phyloP scores from a whole-genome alignment of 139 green algal genomes.

The Yamagishiella unicocca region DNA sequence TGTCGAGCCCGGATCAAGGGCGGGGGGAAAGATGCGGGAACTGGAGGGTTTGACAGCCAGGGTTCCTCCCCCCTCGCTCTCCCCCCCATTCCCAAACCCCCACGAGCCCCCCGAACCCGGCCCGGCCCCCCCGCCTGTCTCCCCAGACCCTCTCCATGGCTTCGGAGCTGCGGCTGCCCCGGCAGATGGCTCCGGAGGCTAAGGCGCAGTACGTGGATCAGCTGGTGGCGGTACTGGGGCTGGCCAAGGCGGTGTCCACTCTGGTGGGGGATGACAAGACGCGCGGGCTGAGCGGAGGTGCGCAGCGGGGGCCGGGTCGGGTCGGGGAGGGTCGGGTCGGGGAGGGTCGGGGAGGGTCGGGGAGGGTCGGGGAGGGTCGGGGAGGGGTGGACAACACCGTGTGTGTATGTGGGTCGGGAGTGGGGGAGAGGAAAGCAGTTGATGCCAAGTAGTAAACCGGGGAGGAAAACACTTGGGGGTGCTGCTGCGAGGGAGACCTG shows the following conservation, averaged over 20 bases:
- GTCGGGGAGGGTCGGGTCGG: too few relatives aligned
- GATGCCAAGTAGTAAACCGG: neutral
- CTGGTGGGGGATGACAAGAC: slow-evolving; percentile 83
- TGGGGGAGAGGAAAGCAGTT: neutral
- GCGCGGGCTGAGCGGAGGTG: slow-evolving; percentile 69
- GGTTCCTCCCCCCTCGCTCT: neutral
- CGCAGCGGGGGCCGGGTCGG: too few relatives aligned
- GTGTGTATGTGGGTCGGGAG: neutral
- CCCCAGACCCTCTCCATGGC: slow-evolving; percentile 85
- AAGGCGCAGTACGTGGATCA: slow-evolving; percentile 69
- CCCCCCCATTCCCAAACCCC: neutral
- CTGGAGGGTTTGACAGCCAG: too few relatives aligned
- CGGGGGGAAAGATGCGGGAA: too few relatives aligned
- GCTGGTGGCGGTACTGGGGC: slow-evolving; percentile 80
- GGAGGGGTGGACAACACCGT: neutral
- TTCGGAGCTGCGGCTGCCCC: slow-evolving; percentile 76
- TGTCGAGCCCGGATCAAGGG: too few relatives aligned
- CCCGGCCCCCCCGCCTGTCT: neutral
- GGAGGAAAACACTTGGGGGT: too few relatives aligned
- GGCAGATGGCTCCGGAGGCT: slow-evolving; percentile 34
- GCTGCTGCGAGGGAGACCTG: too few relatives aligned
- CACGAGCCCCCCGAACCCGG: neutral
- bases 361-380: neutral
- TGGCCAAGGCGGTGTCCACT: slow-evolving; percentile 74
- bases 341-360: neutral